phyloP scores from a whole-genome alignment of 441 rosid species.

The Aquilaria agallochum region DNA sequence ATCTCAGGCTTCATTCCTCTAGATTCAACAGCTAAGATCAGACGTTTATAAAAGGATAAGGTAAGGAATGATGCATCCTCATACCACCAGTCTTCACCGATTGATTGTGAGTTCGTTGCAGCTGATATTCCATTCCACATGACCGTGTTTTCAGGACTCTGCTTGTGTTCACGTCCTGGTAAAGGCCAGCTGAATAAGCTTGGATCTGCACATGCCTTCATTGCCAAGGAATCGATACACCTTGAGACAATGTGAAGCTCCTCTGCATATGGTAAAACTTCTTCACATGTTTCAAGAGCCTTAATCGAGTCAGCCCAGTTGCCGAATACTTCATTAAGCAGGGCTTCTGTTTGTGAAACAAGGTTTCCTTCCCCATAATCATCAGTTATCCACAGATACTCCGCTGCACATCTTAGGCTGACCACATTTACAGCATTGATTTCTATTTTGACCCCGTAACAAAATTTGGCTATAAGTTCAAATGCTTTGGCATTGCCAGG shows the following conservation, averaged over 20 bases:
- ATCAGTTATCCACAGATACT: constrained; percentile 54
- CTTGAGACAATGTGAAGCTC: constrained; percentile 55
- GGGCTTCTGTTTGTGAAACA: constrained; percentile 36
- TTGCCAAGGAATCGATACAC: constrained; percentile 56
- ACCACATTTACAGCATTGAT: constrained; percentile 49
- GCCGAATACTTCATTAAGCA: constrained; percentile 44
- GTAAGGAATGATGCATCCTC: constrained; percentile 49
- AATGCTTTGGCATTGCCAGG: constrained; percentile 60
- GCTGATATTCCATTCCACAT: constrained; percentile 65
- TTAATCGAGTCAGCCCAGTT: constrained; percentile 54
- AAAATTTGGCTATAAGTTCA: constrained; percentile 47
- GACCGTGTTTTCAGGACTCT: constrained; percentile 20
- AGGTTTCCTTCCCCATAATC: constrained; percentile 56
- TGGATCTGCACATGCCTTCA: constrained; percentile 53
- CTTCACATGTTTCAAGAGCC: constrained; percentile 62
- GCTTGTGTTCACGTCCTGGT: constrained; percentile 18
- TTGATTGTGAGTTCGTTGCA: constrained; percentile 26
- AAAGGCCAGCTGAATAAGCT: constrained; percentile 44
- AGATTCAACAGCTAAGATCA: constrained; percentile 40
- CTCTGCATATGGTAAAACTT: constrained; percentile 48
- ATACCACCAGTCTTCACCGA: constrained; percentile 71
- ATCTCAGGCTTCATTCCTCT: constrained; percentile 49
- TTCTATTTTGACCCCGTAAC: constrained; percentile 55
- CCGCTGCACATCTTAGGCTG: constrained; percentile 55
- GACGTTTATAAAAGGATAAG: constrained; percentile 41